Evolutionary conservation across 2,329 filamentous ascomycete genomes (phyloP).

Genomic region (Sporothrix curviconia): DNA sequence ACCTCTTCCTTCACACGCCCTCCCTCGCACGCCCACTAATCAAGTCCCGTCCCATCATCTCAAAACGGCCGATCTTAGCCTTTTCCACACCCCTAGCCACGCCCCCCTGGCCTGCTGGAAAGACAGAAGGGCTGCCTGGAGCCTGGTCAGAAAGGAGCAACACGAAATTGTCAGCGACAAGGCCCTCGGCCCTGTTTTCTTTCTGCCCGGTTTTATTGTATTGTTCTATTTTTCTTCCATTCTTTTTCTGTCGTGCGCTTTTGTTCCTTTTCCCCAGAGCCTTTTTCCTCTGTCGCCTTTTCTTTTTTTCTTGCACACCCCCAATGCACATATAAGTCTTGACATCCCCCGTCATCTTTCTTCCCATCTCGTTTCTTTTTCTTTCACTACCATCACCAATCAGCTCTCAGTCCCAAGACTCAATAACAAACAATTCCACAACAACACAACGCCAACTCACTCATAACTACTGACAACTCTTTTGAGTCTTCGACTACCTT

Average conservation of each 20-base stretch:
- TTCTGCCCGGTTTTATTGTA: background rate
- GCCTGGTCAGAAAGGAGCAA: conserved; percentile 2
- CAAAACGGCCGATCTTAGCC: conserved; percentile 20
- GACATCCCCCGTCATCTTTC: background rate
- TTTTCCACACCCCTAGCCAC: conserved; percentile 1
- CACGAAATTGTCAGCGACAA: conserved; percentile 7
- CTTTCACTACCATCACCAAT: background rate
- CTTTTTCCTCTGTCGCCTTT: background rate
- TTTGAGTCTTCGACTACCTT: no score
- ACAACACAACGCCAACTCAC: background rate
- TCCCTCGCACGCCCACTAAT: conserved; percentile 2
- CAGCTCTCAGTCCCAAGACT: background rate
- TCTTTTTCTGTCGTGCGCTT: background rate
- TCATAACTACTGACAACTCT: background rate
- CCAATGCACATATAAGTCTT: conserved; percentile 6
- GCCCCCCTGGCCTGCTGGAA: background rate
- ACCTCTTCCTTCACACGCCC: background rate
- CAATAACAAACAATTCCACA: no score
- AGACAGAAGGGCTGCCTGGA: conserved; percentile 6
- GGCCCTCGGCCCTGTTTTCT: conserved; percentile 7
- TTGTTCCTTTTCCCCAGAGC: background rate
- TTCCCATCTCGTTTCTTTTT: background rate
- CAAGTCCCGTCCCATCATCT: conserved; percentile 17
- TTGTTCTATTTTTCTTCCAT: background rate
- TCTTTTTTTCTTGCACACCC: conserved; percentile 5